These are phyloP conservation scores for Diaporthe humulicola DNA, from an alignment of 2,329 filamentous ascomycete genomes.

Conservation along the genomic window DNA sequence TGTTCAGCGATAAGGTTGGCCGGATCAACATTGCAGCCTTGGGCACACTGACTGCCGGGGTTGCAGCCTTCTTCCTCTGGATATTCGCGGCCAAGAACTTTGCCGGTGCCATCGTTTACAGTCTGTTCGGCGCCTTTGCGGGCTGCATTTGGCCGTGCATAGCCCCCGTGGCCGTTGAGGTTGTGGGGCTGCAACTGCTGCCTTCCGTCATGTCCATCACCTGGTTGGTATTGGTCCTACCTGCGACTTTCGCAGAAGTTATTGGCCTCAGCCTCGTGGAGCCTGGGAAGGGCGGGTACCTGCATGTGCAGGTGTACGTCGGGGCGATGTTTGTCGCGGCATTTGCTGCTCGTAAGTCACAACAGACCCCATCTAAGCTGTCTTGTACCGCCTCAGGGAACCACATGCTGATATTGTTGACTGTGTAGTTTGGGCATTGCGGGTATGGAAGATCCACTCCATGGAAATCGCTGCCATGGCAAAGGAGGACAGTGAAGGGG, in stretches of 20 bases:
- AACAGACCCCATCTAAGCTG: background rate
- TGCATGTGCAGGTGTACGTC: conserved; percentile 69
- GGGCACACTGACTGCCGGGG: conserved; percentile 73
- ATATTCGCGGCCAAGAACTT: conserved; percentile 74
- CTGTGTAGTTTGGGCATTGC: conserved; percentile 54
- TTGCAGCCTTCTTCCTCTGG: conserved; percentile 81
- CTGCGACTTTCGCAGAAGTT: conserved; percentile 76
- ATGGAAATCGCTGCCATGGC: conserved; percentile 49
- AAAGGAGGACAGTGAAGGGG: conserved; percentile 47
- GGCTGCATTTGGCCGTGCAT: conserved; percentile 80
- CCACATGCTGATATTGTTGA: background rate
- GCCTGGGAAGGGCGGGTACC: conserved; percentile 59
- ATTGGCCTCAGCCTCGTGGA: conserved; percentile 71
- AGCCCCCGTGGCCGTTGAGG: conserved; percentile 78
- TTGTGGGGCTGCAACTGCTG: conserved; percentile 77
- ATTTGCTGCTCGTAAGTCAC: conserved; percentile 57
- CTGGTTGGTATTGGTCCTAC: conserved; percentile 79
- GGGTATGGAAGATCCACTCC: conserved; percentile 59
- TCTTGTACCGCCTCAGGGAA: background rate
- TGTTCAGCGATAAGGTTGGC: conserved; percentile 78
- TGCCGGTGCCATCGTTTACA: conserved; percentile 78
- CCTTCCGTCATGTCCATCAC: conserved; percentile 77
- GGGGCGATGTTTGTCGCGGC: conserved; percentile 72
- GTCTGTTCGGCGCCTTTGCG: conserved; percentile 75
- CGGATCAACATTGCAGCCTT: conserved; percentile 79